Evolutionary conservation across 805 yeast species (phyloP).

Genomic region (Priceomyces haplophilus): DNA sequence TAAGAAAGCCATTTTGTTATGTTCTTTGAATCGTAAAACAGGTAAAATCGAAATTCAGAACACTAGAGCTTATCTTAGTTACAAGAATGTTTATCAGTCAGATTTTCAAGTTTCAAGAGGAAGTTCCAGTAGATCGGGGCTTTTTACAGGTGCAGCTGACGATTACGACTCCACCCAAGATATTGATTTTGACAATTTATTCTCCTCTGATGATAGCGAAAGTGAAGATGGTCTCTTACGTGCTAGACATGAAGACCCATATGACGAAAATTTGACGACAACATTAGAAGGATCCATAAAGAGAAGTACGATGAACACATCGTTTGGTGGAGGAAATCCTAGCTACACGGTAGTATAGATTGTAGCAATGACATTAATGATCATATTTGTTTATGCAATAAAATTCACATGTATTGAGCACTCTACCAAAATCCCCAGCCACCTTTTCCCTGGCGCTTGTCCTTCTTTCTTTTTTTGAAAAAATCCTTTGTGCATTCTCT

Average conservation of each 20-base stretch:
- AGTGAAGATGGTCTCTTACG: slow-evolving; percentile 5
- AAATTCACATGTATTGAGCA: background rate
- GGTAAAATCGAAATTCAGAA: slow-evolving; percentile 34
- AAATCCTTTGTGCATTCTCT: slow-evolving; percentile 78
- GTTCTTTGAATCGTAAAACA: slow-evolving; percentile 36
- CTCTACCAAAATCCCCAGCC: slow-evolving; percentile 44
- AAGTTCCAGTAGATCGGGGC: background rate
- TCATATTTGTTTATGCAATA: background rate
- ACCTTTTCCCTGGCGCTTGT: slow-evolving; percentile 34
- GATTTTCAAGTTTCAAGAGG: slow-evolving; percentile 5
- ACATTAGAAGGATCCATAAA: slow-evolving; percentile 7
- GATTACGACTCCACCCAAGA: slow-evolving; percentile 1
- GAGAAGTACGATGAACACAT: slow-evolving; percentile 1
- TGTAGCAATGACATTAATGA: background rate
- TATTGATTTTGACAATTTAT: background rate
- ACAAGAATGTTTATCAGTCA: slow-evolving; percentile 11
- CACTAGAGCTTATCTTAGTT: slow-evolving; percentile 26
- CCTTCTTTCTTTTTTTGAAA: slow-evolving; percentile 36
- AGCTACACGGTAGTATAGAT: slow-evolving; percentile 7
- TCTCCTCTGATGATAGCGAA: slow-evolving; percentile 7
- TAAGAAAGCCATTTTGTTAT: slow-evolving; percentile 21
- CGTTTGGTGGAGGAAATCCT: slow-evolving; percentile 10
- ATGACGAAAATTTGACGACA: slow-evolving; percentile 6
- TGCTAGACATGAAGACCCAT: slow-evolving; percentile 8
- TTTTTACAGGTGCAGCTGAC: background rate